Evolutionary conservation across 192 early-diverging fungal species (phyloP), one percentile per base, ranked within the genome.

Genomic region (Coemansia sp.): DNA sequence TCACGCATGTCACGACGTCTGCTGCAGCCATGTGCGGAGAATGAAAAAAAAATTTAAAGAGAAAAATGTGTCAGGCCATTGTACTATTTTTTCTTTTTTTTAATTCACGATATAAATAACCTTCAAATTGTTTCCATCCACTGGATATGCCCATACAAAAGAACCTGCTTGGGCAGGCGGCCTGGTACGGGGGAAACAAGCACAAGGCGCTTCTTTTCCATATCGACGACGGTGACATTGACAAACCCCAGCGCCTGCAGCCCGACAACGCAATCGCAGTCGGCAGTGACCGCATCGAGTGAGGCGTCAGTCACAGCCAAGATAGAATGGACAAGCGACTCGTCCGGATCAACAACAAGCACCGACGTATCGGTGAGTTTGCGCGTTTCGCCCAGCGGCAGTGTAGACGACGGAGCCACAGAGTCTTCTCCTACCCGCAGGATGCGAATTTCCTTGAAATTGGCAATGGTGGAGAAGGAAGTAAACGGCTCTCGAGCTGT

Each of bases 121-220:
- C n/a, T n/a, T n/a, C n/a, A 76, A 0, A 64, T 10, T 2, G 84
- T 76, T 54, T 98, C 95, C 68, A 95, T 86, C 96, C 96, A 99
- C 59, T 94, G 93, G 46, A 93, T 81, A 26, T 83, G 56, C 8
- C 86, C 94, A 71, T 93, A 83, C 39, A 96, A 53, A 50, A 94
- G 68, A 57, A 90, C 89, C 63, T 83, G 85, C 34, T 87, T 88
- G 13, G 91, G 92, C 65, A 99, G 68, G 30, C 88, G 80, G 7
- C 91, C 91, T 14, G 93, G 93, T 22, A 88, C 86, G 4, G 96
- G 96, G 18, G 89, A 83, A 21, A 95, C 45, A 22, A 97, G 68
- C 0, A 87, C 94, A 63, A 99, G 56, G 59, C 89, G 93, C 32
- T 81, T 67, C 52, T 89, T 90, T 1, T 61, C 77, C 51, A 87